Evolutionary conservation across 1,139 yeast species (phyloP).

Genomic region (Yamadazyma blattariae): DNA sequence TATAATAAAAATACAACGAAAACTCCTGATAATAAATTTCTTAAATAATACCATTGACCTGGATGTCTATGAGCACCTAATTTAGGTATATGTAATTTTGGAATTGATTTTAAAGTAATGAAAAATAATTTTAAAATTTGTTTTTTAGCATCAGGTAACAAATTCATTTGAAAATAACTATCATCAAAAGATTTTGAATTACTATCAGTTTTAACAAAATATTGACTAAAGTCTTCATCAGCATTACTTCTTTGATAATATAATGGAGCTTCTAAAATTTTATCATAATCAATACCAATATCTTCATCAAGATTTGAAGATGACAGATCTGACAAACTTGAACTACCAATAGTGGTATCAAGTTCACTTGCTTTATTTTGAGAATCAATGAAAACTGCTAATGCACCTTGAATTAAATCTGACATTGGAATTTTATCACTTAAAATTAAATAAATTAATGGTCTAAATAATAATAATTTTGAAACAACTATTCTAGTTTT

Average conservation of each 20-base stretch:
- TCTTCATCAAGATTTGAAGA: conserved; percentile 8
- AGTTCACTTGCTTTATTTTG: conserved; percentile 2
- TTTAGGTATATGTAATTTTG: conserved; percentile 36
- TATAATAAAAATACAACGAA: conserved; percentile 37
- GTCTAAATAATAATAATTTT: conserved; percentile 33
- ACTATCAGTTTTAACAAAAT: conserved; percentile 17
- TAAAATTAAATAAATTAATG: conserved; percentile 32
- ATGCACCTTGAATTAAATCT: conserved; percentile 24
- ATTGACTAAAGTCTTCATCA: conserved; percentile 33
- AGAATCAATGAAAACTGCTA: conserved; percentile 16
- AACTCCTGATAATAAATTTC: conserved; percentile 41
- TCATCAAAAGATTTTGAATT: conserved; percentile 6
- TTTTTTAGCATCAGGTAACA: conserved; percentile 18
- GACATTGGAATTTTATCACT: conserved; percentile 27
- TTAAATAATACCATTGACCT: conserved; percentile 40
- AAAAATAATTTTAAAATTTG: conserved; percentile 24
- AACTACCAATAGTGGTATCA: background rate
- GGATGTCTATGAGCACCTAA: conserved; percentile 41
- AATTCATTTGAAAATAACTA: conserved; percentile 16
- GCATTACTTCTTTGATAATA: conserved; percentile 26
- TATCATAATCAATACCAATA: conserved; percentile 23
- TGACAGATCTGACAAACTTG: conserved; percentile 10
- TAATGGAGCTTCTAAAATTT: conserved; percentile 28
- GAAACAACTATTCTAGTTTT: conserved; percentile 37
- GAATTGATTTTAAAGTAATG: conserved; percentile 25